phyloP scores from a whole-genome alignment of 257 asterid species.

The Jacaranda copaia region DNA sequence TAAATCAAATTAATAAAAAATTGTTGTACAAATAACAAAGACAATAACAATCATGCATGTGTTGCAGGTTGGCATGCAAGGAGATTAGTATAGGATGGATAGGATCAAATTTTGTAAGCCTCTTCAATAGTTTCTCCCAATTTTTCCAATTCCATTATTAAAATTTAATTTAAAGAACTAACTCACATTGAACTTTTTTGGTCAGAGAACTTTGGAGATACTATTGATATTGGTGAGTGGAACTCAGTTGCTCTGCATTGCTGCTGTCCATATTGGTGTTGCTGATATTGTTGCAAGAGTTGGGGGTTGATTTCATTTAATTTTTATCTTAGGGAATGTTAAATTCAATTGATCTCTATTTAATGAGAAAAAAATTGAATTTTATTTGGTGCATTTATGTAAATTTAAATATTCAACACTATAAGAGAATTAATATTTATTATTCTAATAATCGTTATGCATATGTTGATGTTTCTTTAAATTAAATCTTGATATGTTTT shows the following conservation, averaged over 20 bases:
- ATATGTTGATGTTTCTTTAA: no score
- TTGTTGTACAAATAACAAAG: neutral
- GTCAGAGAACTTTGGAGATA: conserved; percentile 65
- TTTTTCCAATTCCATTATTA: neutral
- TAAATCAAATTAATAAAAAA: no score
- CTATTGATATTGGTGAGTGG: conserved; percentile 59
- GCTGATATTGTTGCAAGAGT: conserved; percentile 29
- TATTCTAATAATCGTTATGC: no score
- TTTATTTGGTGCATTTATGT: neutral
- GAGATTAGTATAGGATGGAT: conserved; percentile 70
- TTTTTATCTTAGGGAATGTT: neutral
- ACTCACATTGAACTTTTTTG: conserved; percentile 4
- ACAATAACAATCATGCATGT: neutral
- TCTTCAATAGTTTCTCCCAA: no score
- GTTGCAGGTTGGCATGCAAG: conserved; percentile 68
- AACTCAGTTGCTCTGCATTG: conserved; percentile 60
- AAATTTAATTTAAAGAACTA: neutral
- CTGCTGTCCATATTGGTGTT: conserved; percentile 60
- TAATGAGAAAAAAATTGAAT: neutral
- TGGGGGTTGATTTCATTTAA: neutral
- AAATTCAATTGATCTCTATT: neutral
- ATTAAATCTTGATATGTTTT: no score
- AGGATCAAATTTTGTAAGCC: conserved; percentile 57
- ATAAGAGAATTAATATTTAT: neutral
- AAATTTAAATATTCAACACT: no score